Percentiles rank a stretch among this genome's conserved stretches.
phyloP scores from a whole-genome alignment of 1,284 basidiomycete species.

The Tilletia setariae region DNA sequence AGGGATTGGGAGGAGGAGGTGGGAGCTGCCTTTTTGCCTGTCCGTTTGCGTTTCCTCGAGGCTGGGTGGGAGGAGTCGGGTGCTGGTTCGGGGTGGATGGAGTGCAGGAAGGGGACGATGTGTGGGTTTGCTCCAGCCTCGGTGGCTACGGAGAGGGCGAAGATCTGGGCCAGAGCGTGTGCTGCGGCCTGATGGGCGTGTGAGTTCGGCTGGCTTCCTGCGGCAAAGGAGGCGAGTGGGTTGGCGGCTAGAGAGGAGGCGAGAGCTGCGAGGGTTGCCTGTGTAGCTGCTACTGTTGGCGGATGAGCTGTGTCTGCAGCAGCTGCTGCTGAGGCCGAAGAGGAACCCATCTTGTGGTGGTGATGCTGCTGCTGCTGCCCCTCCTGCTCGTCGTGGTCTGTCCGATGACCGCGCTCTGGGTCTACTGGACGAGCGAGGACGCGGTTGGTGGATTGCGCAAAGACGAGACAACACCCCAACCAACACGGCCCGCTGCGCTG shows the following conservation, averaged over 20 bases:
- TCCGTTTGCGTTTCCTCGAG: conserved; percentile 60
- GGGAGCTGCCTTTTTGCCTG: conserved; percentile 56
- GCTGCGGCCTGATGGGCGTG: neutral
- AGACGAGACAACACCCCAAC: no score
- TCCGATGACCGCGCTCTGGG: no score
- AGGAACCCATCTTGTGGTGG: no score
- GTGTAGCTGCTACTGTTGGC: neutral
- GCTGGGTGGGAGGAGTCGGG: conserved; percentile 61
- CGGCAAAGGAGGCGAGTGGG: neutral
- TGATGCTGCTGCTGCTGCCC: no score
- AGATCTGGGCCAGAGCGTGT: conserved; percentile 30
- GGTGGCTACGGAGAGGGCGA: conserved; percentile 54
- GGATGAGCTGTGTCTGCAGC: neutral
- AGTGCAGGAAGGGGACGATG: conserved; percentile 67
- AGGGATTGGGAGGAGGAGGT: conserved; percentile 28
- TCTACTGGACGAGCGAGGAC: no score
- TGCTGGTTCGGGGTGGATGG: conserved; percentile 60
- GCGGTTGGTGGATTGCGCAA: no score
- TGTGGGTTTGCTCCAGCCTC: conserved; percentile 67
- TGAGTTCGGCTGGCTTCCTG: neutral
- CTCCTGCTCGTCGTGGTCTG: no score
- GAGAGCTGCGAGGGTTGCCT: neutral
- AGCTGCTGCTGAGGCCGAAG: neutral
- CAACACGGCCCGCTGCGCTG: no score
- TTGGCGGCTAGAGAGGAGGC: neutral